Evolutionary conservation across 441 rosid species (phyloP), one percentile per base, ranked within the genome.

Genomic region (Bruguiera hainesii): DNA sequence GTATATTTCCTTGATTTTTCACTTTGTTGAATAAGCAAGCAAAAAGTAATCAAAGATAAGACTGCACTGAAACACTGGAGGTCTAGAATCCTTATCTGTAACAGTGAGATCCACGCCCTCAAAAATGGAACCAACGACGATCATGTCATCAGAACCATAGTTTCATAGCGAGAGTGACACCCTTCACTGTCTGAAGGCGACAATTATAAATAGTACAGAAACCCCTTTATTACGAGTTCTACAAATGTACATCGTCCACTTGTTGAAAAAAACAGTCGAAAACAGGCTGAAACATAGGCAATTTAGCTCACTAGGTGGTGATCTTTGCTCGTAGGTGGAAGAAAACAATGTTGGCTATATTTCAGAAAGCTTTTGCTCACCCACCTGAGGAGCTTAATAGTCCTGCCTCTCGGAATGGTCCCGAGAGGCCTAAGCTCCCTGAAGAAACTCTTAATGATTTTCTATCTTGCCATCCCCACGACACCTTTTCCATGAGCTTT

Each of bases 371-470:
- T 10, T 81, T 78, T 28, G 87, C 87, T 60, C 76, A 89, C 64
- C 93, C 97, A 29, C 98, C 98, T 13, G 84, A 81, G 79, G 96
- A 93, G 83, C 86, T 93, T 5, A 78, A 87, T 28, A 91, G 97
- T 71, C 96, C 96, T 9, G 94, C 89, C 3, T 85, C 96, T 18
- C 79, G 83, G 13, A 74, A 67, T 56, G 67, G 75, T 57, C 64
- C 87, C 0, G 75, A 66, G 64, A 81, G 79, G 60, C 89, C 97
- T 0, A 89, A 87, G 46, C 85, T 81, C 23, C 91, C 97, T 0
- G 67, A 77, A 1, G 90, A 91, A 61, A 89, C 89, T 60, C 75
- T 88, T 20, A 69, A 65, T 4, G 87, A 81, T 23, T 91, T 91
- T 78, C 68, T 84, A 2, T 65, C 82, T 60, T 82, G 78, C 48